Conservation (phyloP, 139 green algal species). For the Volvox africanus region DNA sequence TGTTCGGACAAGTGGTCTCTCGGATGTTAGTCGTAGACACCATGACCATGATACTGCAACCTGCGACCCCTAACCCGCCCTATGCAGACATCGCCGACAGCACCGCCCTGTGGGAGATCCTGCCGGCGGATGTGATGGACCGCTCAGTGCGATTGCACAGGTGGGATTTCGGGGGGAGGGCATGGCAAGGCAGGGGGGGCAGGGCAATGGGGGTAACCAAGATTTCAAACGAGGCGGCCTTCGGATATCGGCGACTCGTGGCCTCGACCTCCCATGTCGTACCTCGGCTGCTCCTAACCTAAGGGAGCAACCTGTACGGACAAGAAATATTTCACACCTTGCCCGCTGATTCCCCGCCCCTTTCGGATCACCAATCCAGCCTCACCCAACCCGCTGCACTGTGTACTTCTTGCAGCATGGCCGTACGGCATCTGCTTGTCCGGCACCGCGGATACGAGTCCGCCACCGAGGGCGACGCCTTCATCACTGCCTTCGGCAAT, state of each 20-base stretch:
- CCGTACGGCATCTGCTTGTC: conserved; percentile 21
- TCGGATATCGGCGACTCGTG: too few species aligned
- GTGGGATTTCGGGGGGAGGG: neutral
- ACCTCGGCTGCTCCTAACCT: too few species aligned
- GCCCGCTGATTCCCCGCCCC: neutral
- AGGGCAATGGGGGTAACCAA: too few species aligned
- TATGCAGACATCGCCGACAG: conserved; percentile 46
- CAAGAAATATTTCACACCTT: too few species aligned
- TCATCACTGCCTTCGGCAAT: conserved; percentile 64
- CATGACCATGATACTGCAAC: too few species aligned
- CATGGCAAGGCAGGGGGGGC: neutral
- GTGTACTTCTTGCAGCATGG: neutral
- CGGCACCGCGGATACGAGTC: conserved; percentile 37
- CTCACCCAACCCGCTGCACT: too few species aligned
- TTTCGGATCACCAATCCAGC: neutral
- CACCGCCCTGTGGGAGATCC: conserved; percentile 45
- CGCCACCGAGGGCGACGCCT: conserved; percentile 57
- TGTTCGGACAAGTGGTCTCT: too few species aligned
- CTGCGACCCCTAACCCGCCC: too few species aligned
- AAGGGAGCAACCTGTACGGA: too few species aligned
- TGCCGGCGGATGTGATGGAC: conserved; percentile 50
- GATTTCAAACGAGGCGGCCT: too few species aligned
- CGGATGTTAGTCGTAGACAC: too few species aligned
- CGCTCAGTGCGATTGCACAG: conserved; percentile 25
- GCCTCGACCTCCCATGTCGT: too few species aligned